Percentiles rank a stretch among this genome's conserved stretches.
Conservation (phyloP, 2,329 filamentous ascomycete species). For the Sarocladiaceae sp. region DNA sequence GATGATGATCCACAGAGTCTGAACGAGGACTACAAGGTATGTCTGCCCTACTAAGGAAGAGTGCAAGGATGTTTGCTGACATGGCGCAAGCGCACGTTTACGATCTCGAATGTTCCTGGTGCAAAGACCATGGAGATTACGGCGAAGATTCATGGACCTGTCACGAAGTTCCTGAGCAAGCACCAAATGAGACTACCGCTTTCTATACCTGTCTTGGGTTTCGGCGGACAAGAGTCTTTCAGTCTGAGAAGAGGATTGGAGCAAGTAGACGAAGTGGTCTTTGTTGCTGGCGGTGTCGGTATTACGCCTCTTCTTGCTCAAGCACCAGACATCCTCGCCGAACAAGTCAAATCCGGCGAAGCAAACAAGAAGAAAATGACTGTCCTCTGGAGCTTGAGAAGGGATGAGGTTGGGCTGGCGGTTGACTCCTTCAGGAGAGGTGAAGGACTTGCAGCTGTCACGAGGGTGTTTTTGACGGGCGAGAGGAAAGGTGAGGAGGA, state of each 20-base stretch:
- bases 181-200: constrained; percentile 50
- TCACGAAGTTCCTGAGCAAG: constrained; percentile 61
- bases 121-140: constrained; percentile 52
- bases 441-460: constrained; percentile 1
- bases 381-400: constrained; percentile 54
- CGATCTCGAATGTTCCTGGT: constrained; percentile 25
- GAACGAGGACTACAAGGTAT: constrained; percentile 67
- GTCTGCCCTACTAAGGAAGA: background rate
- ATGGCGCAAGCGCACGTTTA: constrained; percentile 57
- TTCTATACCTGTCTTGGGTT: constrained; percentile 60
- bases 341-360: background rate
- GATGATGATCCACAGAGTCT: constrained; percentile 74
- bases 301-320: constrained; percentile 79
- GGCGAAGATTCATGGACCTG: constrained; percentile 62
- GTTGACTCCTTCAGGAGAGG: background rate
- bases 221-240: constrained; percentile 59
- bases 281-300: constrained; percentile 75
- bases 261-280: constrained; percentile 38
- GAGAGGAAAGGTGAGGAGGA: constrained; percentile 21
- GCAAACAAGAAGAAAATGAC: constrained; percentile 31
- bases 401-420: background rate
- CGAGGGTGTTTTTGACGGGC: constrained; percentile 64
- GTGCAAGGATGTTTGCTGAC: background rate
- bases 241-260: constrained; percentile 23
- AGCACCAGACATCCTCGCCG: constrained; percentile 24